phyloP scores from a whole-genome alignment of 164 flowering plant genomes.

The Malania oleifera region DNA sequence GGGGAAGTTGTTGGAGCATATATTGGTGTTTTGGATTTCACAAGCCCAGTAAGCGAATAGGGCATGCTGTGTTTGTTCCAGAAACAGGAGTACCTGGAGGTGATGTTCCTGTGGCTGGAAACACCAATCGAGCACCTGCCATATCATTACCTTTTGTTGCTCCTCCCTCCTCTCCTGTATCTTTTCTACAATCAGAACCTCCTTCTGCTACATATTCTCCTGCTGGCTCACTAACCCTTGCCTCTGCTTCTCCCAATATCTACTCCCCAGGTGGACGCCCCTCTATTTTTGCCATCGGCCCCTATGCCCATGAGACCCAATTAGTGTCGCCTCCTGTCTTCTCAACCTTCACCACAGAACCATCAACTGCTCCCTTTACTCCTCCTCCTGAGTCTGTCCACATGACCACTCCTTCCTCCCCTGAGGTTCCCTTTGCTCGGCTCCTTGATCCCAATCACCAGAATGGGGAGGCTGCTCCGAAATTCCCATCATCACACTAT shows the following conservation, averaged over 20 bases:
- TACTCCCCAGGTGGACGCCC: conserved; percentile 79
- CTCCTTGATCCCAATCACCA: conserved; percentile 52
- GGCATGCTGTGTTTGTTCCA: conserved; percentile 67
- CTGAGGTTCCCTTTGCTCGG: conserved; percentile 96
- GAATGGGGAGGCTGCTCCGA: conserved; percentile 30
- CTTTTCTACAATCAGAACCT: conserved; percentile 89
- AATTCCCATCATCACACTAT: conserved; percentile 45
- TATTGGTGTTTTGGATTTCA: conserved; percentile 83
- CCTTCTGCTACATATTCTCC: conserved; percentile 84
- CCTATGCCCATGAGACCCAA: conserved; percentile 94
- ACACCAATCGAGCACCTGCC: conserved; percentile 37
- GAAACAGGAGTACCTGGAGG: conserved; percentile 38
- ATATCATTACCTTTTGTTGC: conserved; percentile 68
- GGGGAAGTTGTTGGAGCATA: conserved; percentile 74
- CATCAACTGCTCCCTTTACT: conserved; percentile 94
- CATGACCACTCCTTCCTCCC: conserved; percentile 94
- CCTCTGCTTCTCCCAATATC: conserved; percentile 49
- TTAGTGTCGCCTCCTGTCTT: conserved; percentile 94
- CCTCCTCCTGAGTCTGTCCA: conserved; percentile 94
- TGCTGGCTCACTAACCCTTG: conserved; percentile 43
- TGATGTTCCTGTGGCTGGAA: conserved; percentile 31
- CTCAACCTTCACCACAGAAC: conserved; percentile 89
- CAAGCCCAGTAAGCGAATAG: conserved; percentile 57
- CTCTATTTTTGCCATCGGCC: conserved; percentile 90
- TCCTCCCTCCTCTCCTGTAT: conserved; percentile 97